phyloP scores from a whole-genome alignment of 1,284 basidiomycete species.

The Tylopilus orsonianus region DNA sequence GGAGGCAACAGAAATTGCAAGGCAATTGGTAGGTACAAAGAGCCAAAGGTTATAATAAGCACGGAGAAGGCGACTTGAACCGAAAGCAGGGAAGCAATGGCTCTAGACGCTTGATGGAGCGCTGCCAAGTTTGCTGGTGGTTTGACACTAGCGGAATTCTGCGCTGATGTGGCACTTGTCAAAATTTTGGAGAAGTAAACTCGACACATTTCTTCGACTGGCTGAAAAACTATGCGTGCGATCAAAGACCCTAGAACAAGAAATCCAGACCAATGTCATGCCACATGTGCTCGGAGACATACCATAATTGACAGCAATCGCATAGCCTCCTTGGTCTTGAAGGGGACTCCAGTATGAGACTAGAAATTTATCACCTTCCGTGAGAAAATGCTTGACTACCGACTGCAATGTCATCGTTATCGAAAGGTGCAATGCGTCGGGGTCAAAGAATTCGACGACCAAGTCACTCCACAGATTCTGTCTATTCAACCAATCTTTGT shows the following conservation, averaged over 20 bases:
- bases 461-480: slow-evolving; percentile 14
- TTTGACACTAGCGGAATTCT: background rate
- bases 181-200: slow-evolving; percentile 82
- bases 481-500: slow-evolving; percentile 4
- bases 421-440: slow-evolving; percentile 55
- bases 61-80: slow-evolving; percentile 70
- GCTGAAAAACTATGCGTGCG: slow-evolving; percentile 89
- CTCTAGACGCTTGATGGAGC: slow-evolving; percentile 40
- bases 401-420: slow-evolving; percentile 84
- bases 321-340: slow-evolving; percentile 90
- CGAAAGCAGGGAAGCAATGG: slow-evolving; percentile 59
- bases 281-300: slow-evolving; percentile 23
- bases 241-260: slow-evolving; percentile 74
- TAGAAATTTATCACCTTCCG: slow-evolving; percentile 93
- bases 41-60: slow-evolving; percentile 72
- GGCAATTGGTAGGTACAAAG: slow-evolving; percentile 69
- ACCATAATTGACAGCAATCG: slow-evolving; percentile 94
- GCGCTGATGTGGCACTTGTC: slow-evolving; percentile 21
- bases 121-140: background rate
- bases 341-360: slow-evolving; percentile 81
- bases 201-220: slow-evolving; percentile 87
- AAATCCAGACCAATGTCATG: slow-evolving; percentile 1
- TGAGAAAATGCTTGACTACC: slow-evolving; percentile 90
- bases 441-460: slow-evolving; percentile 45
- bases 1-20: slow-evolving; percentile 71